Evolutionary conservation across 352 stramenopile species (phyloP).

Genomic region (Phytophthora litchii): DNA sequence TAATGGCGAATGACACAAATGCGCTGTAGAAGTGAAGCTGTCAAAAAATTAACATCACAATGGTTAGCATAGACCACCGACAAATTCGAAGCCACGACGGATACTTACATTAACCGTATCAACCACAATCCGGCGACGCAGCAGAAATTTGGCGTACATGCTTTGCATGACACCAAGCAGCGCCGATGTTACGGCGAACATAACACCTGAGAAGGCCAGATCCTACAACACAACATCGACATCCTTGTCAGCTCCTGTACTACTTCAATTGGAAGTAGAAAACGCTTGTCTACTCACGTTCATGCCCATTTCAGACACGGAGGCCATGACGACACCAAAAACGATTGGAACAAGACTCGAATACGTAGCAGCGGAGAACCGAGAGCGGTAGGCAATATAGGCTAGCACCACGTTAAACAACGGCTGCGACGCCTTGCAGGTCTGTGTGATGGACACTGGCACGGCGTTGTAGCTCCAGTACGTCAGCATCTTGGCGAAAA

Average conservation of each 20-base stretch:
- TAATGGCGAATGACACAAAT: constrained; percentile 86
- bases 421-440: constrained; percentile 86
- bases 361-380: constrained; percentile 77
- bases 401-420: constrained; percentile 89
- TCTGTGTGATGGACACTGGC: constrained; percentile 84
- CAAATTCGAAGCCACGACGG: background rate
- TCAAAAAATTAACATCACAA: background rate
- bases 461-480: constrained; percentile 91
- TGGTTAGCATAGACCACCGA: background rate
- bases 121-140: constrained; percentile 74
- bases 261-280: too few species aligned
- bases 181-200: constrained; percentile 78
- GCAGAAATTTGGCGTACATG: constrained; percentile 89
- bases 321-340: constrained; percentile 80
- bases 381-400: constrained; percentile 74
- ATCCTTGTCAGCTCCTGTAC: background rate
- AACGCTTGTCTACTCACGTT: constrained; percentile 46
- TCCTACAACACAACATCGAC: constrained; percentile 42
- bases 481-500: constrained; percentile 83
- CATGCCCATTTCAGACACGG: constrained; percentile 88
- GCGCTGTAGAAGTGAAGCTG: constrained; percentile 90
- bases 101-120: constrained; percentile 84
- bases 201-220: constrained; percentile 62
- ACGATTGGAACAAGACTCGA: constrained; percentile 84
- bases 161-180: constrained; percentile 86